phyloP scores from a whole-genome alignment of 129 eudicot genomes.

The Ambrosia trifida region DNA sequence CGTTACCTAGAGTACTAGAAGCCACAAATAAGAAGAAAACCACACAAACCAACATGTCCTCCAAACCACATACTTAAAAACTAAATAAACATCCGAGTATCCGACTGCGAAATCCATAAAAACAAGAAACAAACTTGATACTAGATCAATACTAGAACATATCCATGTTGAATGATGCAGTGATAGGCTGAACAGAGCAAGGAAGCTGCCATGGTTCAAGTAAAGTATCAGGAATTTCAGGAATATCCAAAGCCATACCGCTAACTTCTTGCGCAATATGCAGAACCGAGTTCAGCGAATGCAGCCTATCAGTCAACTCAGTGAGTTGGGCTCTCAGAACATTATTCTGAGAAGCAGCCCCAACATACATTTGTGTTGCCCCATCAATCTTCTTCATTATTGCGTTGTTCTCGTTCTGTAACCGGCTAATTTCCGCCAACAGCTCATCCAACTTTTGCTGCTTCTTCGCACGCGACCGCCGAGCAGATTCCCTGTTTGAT shows the following conservation, averaged over 20 bases:
- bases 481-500: conserved; percentile 77
- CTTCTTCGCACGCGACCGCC: conserved; percentile 63
- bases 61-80: conserved; percentile 21
- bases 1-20: not conserved
- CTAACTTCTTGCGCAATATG: conserved; percentile 56
- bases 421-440: conserved; percentile 38
- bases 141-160: conserved; percentile 42
- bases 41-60: not conserved
- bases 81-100: not conserved
- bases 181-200: conserved; percentile 47
- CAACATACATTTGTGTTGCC: conserved; percentile 38
- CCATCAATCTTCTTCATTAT: conserved; percentile 41
- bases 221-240: conserved; percentile 53
- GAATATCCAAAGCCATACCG: conserved; percentile 54
- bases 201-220: conserved; percentile 85
- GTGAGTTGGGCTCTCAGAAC: conserved; percentile 60
- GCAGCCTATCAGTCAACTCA: conserved; percentile 62
- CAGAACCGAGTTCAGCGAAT: conserved; percentile 54
- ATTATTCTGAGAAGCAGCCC: conserved; percentile 54
- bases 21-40: not conserved
- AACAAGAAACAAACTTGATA: not conserved
- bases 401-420: conserved; percentile 43
- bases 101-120: not conserved
- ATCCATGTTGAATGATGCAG: conserved; percentile 41
- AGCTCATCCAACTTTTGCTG: conserved; percentile 61